These are phyloP conservation scores for Colletotrichum lini DNA, from an alignment of 2,329 filamentous ascomycete genomes.

Conservation along the genomic window DNA sequence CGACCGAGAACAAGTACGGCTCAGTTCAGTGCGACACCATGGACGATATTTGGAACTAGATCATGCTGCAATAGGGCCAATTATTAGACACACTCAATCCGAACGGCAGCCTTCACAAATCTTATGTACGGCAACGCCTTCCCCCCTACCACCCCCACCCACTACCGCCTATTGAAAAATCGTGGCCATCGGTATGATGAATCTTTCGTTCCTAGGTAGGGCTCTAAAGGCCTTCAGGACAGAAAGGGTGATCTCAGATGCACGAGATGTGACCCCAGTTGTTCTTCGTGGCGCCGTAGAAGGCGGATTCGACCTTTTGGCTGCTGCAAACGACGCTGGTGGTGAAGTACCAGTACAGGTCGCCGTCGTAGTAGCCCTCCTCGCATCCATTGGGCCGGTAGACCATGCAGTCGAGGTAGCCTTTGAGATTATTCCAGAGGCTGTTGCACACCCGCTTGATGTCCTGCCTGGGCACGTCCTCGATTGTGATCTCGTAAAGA, in stretches of 20 bases:
- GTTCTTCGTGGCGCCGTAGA: not conserved
- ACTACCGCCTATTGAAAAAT: too few relatives aligned
- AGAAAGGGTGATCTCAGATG: not conserved
- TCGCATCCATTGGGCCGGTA: constrained; percentile 2
- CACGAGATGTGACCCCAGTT: not conserved
- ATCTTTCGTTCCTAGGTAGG: too few relatives aligned
- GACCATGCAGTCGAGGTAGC: not conserved
- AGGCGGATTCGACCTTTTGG: not conserved
- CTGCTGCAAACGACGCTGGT: not conserved
- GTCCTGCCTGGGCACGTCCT: not conserved
- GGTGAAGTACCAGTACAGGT: not conserved
- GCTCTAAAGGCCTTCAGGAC: not conserved
- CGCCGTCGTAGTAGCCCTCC: too few relatives aligned
- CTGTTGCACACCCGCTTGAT: not conserved
- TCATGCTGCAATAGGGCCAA: not conserved
- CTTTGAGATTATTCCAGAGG: constrained; percentile 3
- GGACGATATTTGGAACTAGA: not conserved
- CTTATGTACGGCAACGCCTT: too few relatives aligned
- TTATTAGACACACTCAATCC: too few relatives aligned
- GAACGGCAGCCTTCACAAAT: too few relatives aligned
- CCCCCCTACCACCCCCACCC: too few relatives aligned
- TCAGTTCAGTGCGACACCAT: not conserved
- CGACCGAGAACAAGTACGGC: not conserved
- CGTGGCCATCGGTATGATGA: too few relatives aligned
- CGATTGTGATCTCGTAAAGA: not conserved